These are phyloP conservation scores for Sphaerobolus stellatus DNA, from an alignment of 1,284 basidiomycete genomes.

Conservation along the genomic window DNA sequence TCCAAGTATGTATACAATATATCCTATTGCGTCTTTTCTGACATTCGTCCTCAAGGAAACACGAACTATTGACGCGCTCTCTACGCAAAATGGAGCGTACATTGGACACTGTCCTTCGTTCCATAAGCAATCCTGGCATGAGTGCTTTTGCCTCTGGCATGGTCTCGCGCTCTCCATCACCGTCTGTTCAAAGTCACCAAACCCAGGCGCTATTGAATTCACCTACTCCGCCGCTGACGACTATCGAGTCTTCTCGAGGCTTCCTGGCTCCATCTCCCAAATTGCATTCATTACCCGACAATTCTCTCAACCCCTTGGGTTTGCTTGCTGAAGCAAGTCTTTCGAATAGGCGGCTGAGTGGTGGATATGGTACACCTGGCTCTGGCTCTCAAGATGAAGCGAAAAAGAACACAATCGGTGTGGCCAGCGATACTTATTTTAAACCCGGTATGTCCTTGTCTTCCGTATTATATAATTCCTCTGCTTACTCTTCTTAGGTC, in stretches of 20 bases:
- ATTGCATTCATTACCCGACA: slow-evolving; percentile 87
- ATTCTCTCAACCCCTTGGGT: slow-evolving; percentile 86
- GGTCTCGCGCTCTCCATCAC: slow-evolving; percentile 79
- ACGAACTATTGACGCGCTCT: slow-evolving; percentile 85
- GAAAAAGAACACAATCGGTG: slow-evolving; percentile 62
- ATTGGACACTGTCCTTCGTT: slow-evolving; percentile 81
- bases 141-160: slow-evolving; percentile 65
- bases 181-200: slow-evolving; percentile 44
- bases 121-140: slow-evolving; percentile 73
- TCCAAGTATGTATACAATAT: slow-evolving; percentile 59
- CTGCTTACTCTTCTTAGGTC: slow-evolving; percentile 46
- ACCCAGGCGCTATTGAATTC: slow-evolving; percentile 63
- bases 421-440: slow-evolving; percentile 92
- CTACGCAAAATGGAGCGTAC: slow-evolving; percentile 91
- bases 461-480: slow-evolving; percentile 12
- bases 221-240: slow-evolving; percentile 50
- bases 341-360: slow-evolving; percentile 70
- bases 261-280: slow-evolving; percentile 60
- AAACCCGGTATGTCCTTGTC: slow-evolving; percentile 68
- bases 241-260: slow-evolving; percentile 24
- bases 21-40: slow-evolving; percentile 7
- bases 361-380: too few species aligned
- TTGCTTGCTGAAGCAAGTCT: slow-evolving; percentile 89
- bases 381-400: too few species aligned
- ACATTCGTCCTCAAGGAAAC: slow-evolving; percentile 56